Evolutionary conservation across 495 filamentous ascomycete genomes (phyloP), one percentile per base, ranked within the genome.

Genomic region (Penicillium longicatenatum): DNA sequence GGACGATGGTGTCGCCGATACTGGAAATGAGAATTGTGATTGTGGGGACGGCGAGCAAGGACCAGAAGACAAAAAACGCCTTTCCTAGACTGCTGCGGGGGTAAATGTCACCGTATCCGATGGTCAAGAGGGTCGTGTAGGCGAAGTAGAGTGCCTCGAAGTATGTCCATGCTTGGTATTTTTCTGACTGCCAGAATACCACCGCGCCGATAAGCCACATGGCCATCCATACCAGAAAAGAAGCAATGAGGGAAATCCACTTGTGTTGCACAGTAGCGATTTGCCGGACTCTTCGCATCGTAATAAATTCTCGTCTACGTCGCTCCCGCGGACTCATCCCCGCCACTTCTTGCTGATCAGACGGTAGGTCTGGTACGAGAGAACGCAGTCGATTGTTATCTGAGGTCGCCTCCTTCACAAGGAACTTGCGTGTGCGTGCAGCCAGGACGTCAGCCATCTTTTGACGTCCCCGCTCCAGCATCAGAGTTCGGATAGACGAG

Each of bases 51-150:
- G 92, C 90, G 4, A 96, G 80, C 4, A 97, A 71, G 21, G 89
- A 89, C 92, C 92, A 96, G 61, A 95, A 87, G 12, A 96, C 91
- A 72, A 94, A 96, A 66, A 95, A 93, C 0, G 88, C 73, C 64
- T 86, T 89, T 1, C 88, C 90, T 3, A 85, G 78, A 59, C 89
- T 91, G 31, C 84, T 89, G 8, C 82, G 71, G 0, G 87, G 89
- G 30, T 82, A 83, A 30, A 86, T 77, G 59, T 96, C 91, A 3
- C 92, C 92, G 62, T 92, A 97, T 0, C 92, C 92, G 50, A 97
- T 91, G 1, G 92, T 96, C 6, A 93, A 77, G 33, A 96, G 79
- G 4, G 85, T 84, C 4, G 85, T 85, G 66, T 90, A 96, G 4
- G 88, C 70, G 70, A 94, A 95, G 68, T 95, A 97, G 7, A 96